Percentiles rank a stretch among this genome's conserved stretches.
These are phyloP conservation scores for Neurospora sp. DNA, from an alignment of 495 filamentous ascomycete species.

Conservation along the genomic window DNA sequence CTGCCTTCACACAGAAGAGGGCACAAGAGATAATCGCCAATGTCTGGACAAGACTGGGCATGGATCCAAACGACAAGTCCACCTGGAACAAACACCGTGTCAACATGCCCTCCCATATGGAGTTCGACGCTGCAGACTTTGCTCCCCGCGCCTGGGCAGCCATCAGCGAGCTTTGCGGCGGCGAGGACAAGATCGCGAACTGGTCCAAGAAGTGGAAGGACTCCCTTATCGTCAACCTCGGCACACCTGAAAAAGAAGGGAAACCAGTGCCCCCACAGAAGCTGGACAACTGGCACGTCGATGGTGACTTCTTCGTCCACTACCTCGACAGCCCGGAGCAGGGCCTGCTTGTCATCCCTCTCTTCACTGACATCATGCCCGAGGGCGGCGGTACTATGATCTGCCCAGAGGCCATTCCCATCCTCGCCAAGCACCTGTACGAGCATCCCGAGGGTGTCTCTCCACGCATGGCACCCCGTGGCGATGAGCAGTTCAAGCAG, in stretches of 20 bases:
- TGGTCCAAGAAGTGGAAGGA: slow-evolving; percentile 52
- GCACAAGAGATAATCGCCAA: slow-evolving; percentile 45
- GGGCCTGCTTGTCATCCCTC: slow-evolving; percentile 56
- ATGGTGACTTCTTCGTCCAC: slow-evolving; percentile 70
- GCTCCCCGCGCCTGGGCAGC: slow-evolving; percentile 60
- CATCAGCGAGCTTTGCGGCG: slow-evolving; percentile 61
- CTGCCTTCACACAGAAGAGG: slow-evolving; percentile 49
- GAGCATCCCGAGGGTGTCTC: slow-evolving; percentile 60
- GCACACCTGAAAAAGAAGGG: slow-evolving; percentile 44
- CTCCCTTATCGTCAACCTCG: slow-evolving; percentile 64
- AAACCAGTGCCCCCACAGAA: slow-evolving; percentile 38
- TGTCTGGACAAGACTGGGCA: slow-evolving; percentile 61
- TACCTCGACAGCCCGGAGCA: slow-evolving; percentile 68
- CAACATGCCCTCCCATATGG: slow-evolving; percentile 54
- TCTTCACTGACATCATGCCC: slow-evolving; percentile 55
- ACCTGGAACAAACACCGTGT: slow-evolving; percentile 54
- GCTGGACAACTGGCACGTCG: slow-evolving; percentile 60
- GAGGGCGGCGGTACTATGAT: slow-evolving; percentile 61
- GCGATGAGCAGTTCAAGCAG: slow-evolving; percentile 27
- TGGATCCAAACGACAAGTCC: slow-evolving; percentile 53
- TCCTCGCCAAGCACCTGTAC: slow-evolving; percentile 49
- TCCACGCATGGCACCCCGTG: slow-evolving; percentile 52
- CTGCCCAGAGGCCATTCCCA: slow-evolving; percentile 47
- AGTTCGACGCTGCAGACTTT: slow-evolving; percentile 45
- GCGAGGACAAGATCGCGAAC: slow-evolving; percentile 45